Evolutionary conservation across 345 rosid genomes (phyloP).

Genomic region (Nasturtium officinale): DNA sequence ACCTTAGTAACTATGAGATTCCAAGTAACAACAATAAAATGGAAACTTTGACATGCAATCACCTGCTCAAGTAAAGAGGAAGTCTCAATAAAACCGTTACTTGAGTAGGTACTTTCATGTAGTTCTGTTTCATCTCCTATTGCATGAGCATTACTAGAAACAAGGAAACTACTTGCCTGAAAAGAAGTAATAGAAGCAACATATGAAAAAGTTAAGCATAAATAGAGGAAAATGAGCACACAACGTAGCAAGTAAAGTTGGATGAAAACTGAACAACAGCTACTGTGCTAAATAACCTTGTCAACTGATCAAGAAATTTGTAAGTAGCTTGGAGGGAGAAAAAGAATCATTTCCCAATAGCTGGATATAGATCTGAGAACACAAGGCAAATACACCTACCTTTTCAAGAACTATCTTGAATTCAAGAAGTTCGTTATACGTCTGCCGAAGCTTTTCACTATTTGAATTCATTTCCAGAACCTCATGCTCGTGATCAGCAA

Average conservation of each 20-base stretch:
- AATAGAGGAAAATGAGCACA: slow-evolving; percentile 21
- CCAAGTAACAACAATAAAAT: slow-evolving; percentile 30
- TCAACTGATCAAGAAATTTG: background rate
- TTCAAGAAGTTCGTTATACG: slow-evolving; percentile 90
- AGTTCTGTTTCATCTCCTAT: slow-evolving; percentile 72
- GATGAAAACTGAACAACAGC: background rate
- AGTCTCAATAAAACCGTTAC: slow-evolving; percentile 53
- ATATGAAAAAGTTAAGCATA: slow-evolving; percentile 9
- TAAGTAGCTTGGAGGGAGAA: slow-evolving; percentile 2
- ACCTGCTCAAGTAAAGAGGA: slow-evolving; percentile 86
- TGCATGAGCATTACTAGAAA: slow-evolving; percentile 69
- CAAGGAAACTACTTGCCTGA: slow-evolving; percentile 85
- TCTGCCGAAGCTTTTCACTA: slow-evolving; percentile 82
- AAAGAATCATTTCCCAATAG: slow-evolving; percentile 7
- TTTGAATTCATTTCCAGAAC: slow-evolving; percentile 93
- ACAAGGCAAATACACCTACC: slow-evolving; percentile 50
- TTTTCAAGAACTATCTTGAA: slow-evolving; percentile 90
- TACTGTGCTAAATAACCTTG: background rate
- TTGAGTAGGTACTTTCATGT: slow-evolving; percentile 67
- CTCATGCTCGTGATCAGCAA: slow-evolving; percentile 88
- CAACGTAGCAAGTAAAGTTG: background rate
- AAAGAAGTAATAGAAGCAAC: slow-evolving; percentile 19
- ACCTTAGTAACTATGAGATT: slow-evolving; percentile 31
- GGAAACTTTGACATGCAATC: slow-evolving; percentile 32
- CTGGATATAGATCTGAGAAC: slow-evolving; percentile 14